Percentiles rank a stretch among this genome's conserved stretches.
Evolutionary conservation across 1,284 basidiomycete species (phyloP).

Genomic region (Moesziomyces globuligerus): DNA sequence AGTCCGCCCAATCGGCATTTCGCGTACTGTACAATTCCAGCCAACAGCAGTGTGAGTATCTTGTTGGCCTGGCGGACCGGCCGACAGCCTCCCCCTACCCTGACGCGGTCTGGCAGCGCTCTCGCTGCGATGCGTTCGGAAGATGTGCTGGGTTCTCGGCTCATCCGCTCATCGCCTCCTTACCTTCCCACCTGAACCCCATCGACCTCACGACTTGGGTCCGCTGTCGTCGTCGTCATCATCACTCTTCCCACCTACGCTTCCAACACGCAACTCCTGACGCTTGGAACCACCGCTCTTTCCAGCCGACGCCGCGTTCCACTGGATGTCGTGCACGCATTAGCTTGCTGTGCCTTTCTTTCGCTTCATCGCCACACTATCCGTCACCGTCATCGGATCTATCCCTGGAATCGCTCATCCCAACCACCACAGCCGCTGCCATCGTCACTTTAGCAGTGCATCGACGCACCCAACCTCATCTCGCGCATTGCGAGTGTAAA

Average conservation of each 20-base stretch:
- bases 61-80: no score
- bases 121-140: conserved; percentile 7
- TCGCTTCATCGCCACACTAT: conserved; percentile 1
- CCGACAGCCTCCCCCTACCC: no score
- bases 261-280: not conserved
- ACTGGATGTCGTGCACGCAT: conserved; percentile 14
- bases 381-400: not conserved
- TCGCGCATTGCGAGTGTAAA: no score
- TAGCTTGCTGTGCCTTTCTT: conserved; percentile 30
- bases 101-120: no score
- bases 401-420: no score
- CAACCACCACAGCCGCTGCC: no score
- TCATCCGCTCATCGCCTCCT: not conserved
- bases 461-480: no score
- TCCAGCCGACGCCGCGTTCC: not conserved
- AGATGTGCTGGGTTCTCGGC: conserved; percentile 2
- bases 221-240: not conserved
- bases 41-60: no score
- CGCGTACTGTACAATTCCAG: no score
- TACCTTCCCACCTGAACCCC: not conserved
- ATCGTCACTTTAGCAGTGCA: no score
- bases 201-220: not conserved
- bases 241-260: not conserved
- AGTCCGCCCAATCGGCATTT: no score
- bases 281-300: not conserved